These are phyloP conservation scores for Acanthamoeba quina DNA, from an alignment of 208 protist species.

Conservation along the genomic window DNA sequence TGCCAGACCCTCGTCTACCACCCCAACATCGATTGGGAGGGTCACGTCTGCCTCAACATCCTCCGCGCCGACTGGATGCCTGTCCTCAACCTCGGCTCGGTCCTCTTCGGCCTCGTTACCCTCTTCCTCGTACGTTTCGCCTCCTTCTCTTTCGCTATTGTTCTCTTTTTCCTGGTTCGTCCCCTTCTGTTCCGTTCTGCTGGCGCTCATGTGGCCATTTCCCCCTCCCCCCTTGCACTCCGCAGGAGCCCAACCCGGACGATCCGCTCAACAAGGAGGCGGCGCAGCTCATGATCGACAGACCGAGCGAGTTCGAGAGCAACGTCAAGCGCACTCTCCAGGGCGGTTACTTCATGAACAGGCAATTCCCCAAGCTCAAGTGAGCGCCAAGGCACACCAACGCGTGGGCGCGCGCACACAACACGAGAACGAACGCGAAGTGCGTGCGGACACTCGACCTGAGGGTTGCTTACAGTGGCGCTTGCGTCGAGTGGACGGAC, in stretches of 20 bases:
- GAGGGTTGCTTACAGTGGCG: no score
- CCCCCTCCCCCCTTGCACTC: neutral
- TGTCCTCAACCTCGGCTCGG: constrained; percentile 88
- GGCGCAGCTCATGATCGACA: constrained; percentile 85
- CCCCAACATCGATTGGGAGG: constrained; percentile 91
- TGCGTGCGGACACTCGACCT: neutral
- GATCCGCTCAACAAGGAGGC: constrained; percentile 92
- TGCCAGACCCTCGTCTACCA: constrained; percentile 86
- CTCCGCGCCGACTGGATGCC: constrained; percentile 92
- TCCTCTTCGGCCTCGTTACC: constrained; percentile 89
- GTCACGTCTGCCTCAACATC: constrained; percentile 92
- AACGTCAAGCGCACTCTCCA: constrained; percentile 85
- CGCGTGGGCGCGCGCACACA: neutral
- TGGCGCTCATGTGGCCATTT: no score
- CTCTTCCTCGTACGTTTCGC: constrained; percentile 30
- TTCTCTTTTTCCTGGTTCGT: neutral
- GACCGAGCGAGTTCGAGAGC: constrained; percentile 83
- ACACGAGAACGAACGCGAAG: neutral
- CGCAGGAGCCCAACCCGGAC: constrained; percentile 89
- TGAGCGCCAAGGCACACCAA: neutral
- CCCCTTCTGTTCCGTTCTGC: neutral
- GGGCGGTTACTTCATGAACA: constrained; percentile 80
- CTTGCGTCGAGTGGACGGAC: no score
- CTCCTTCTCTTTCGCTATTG: neutral
- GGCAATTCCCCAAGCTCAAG: constrained; percentile 85